Evolutionary conservation across 176 grass and related monocot genomes (phyloP), one percentile per base, ranked within the genome.

Genomic region (Secale cereale): DNA sequence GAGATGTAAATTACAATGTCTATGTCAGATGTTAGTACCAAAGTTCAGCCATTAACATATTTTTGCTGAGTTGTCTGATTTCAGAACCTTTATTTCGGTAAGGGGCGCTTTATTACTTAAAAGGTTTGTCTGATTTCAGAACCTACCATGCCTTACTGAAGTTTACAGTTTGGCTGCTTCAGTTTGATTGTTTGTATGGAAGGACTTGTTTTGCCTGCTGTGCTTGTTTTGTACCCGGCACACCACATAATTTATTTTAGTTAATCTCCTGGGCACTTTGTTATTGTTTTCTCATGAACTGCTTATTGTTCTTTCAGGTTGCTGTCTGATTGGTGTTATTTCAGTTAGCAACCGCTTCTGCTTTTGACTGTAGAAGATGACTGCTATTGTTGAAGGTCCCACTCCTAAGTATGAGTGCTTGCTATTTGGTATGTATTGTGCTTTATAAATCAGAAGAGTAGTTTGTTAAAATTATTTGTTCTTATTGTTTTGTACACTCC

Each of bases 351-450:
- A 68, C 17, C 40, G 13, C 30, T 15, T 27, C 40, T 76, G 35
- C 61, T 78, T 82, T 69, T 64, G 6, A 30, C 30, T 57, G 2
- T 46, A 30, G 12, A 76, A 70, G 52, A 96, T 96, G 94, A 74
- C 87, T 6, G 22, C 50, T 81, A 78, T 67, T 88, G 60, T 56
- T 69, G 50, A 75, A 57, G 87, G 79, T 78, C 29, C 78, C 10
- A 91, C 75, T 81, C 43, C 78, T 7, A 93, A 93, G 79, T 96
- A 81, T 25, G 94, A 93, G 54, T 96, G 91, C 78, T 82, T 96
- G 66, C 69, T 96, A 61, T 93, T 96, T 70, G 94, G 91, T 96
- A 85, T 29, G 81, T 61, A 30, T 14, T 41, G 25, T 27, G 20
- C 30, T 37, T 74, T 78, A n/a, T 12, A 43, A 48, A 20, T 48